Conservation (phyloP, 345 rosid genomes). For the Syzygium aqueum region DNA sequence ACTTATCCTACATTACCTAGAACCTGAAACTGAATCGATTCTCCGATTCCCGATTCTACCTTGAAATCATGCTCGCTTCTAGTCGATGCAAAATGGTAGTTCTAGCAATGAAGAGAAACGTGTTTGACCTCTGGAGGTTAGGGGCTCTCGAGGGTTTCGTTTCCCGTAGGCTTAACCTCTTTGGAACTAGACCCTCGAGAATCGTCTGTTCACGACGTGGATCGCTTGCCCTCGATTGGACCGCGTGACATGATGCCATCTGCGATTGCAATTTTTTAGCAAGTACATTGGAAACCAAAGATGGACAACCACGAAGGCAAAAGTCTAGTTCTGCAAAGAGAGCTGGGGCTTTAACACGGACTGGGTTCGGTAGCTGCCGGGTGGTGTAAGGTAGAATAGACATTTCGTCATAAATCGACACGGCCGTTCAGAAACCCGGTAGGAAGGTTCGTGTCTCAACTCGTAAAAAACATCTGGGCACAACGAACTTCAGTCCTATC, state of each 20-base stretch:
- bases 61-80: too few relatives aligned
- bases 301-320: not conserved
- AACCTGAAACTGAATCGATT: accelerated
- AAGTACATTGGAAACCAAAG: not conserved
- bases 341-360: not conserved
- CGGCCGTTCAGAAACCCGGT: not conserved
- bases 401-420: not conserved
- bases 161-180: not conserved
- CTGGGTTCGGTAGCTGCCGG: not conserved
- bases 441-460: not conserved
- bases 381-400: not conserved
- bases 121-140: not conserved
- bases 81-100: not conserved
- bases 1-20: accelerated
- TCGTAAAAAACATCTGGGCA: not conserved
- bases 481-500: not conserved
- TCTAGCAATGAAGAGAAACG: not conserved
- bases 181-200: not conserved
- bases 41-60: too few relatives aligned
- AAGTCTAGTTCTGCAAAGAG: not conserved
- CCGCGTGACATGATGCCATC: not conserved
- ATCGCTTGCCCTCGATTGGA: not conserved
- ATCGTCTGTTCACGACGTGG: not conserved
- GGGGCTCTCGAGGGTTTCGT: not conserved
- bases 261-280: not conserved